Conservation (phyloP, 805 yeast genomes). For the Spathaspora girioi region DNA sequence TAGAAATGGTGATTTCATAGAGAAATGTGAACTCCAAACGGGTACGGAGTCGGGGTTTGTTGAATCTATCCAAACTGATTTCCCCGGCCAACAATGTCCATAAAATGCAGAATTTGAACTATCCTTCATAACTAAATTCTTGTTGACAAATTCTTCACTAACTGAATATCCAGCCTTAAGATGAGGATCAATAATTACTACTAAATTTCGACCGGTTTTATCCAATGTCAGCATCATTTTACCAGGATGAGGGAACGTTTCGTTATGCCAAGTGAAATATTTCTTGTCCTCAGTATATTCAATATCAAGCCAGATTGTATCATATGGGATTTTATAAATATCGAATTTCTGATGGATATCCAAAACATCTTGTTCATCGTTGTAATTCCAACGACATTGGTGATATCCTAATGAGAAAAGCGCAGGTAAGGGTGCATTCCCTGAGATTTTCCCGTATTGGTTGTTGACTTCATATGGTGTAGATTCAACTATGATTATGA, state of each 20-base stretch:
- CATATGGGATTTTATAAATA: conserved; percentile 72
- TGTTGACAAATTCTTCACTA: conserved; percentile 46
- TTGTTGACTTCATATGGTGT: conserved; percentile 53
- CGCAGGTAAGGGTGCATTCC: conserved; percentile 70
- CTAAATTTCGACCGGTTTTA: conserved; percentile 73
- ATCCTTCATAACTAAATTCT: conserved; percentile 44
- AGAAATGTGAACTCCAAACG: conserved; percentile 61
- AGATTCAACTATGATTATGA: conserved; percentile 61
- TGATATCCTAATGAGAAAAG: conserved; percentile 84
- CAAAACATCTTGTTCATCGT: conserved; percentile 82
- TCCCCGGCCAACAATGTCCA: conserved; percentile 99
- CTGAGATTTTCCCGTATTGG: conserved; percentile 68
- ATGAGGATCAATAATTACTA: conserved; percentile 89
- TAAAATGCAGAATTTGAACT: conserved; percentile 50
- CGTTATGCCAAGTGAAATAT: conserved; percentile 87
- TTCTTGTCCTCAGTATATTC: conserved; percentile 86
- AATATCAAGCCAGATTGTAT: conserved; percentile 90
- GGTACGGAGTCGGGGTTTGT: conserved; percentile 57
- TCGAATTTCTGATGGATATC: conserved; percentile 70
- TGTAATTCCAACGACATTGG: conserved; percentile 97
- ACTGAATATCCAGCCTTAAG: conserved; percentile 68
- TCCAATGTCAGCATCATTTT: conserved; percentile 63
- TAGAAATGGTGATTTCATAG: conserved; percentile 32
- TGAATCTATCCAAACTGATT: conserved; percentile 90
- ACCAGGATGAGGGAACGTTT: conserved; percentile 70